Conservation (phyloP, 768 basidiomycete genomes). For the Cyathus striatus region DNA sequence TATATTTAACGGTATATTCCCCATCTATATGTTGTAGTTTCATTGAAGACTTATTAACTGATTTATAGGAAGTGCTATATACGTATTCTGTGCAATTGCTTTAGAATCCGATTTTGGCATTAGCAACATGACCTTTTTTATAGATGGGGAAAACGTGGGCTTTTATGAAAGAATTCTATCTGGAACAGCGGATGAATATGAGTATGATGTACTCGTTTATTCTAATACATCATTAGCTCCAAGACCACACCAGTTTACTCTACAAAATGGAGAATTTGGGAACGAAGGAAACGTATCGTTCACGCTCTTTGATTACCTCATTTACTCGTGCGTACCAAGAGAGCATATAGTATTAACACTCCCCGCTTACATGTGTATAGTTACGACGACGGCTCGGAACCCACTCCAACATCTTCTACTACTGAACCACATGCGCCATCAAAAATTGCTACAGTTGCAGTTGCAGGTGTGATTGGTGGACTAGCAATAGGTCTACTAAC, state of each 20-base stretch:
- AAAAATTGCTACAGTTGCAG: too few species aligned
- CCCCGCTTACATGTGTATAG: too few species aligned
- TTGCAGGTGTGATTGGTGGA: too few species aligned
- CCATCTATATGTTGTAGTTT: too few species aligned
- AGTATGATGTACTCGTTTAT: neutral
- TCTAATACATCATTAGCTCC: neutral
- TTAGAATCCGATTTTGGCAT: neutral
- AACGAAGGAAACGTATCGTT: neutral
- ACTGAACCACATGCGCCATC: too few species aligned
- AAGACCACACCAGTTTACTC: neutral
- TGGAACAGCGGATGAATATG: neutral
- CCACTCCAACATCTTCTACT: too few species aligned
- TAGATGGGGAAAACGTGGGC: neutral
- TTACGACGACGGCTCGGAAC: too few species aligned
- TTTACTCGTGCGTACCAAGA: neutral
- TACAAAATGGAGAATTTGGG: neutral
- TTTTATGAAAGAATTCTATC: neutral
- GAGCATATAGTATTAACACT: too few species aligned
- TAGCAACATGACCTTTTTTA: neutral
- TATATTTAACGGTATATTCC: too few species aligned
- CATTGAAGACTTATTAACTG: too few species aligned
- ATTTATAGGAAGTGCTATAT: neutral
- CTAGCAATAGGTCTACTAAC: too few species aligned
- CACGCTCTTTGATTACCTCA: neutral
- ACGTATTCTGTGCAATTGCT: neutral